Evolutionary conservation across 805 yeast genomes (phyloP), one percentile per base, ranked within the genome.

Genomic region (Yamadazyma philogaea): DNA sequence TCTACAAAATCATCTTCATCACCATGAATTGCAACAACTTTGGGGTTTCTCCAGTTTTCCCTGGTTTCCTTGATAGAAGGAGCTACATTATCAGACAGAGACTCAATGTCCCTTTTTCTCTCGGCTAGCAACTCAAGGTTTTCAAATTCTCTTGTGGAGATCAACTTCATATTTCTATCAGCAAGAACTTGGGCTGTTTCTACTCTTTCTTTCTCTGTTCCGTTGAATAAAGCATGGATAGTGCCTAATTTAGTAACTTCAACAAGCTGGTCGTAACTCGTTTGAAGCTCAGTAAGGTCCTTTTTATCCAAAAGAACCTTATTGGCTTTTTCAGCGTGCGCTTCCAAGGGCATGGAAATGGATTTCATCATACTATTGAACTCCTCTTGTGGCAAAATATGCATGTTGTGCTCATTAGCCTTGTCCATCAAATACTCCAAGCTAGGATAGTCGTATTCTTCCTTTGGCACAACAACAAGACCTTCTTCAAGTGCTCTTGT

Each of bases 1-100:
- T 61, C 67, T 7, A 53, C 53, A 45, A 49, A 60, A 11, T 39
- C 41, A 21, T 46, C 46, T n/a, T 42, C 47, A 19, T 43, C 44
- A 39, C 49, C 42, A 33, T 39, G 44, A 4, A 49, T 19, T 3
- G 53, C 46, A 6, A 38, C 30, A 30, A 46, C 50, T 42, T 49
- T 44, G 7, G 53, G 46, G 15, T 37, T 30, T 37, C 53, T 42
- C n/a, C 50, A 37, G 21, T 27, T 46, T 6, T 37, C 43, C 24
- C 47, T 40, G 12, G 43, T 43, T n/a, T 40, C 49, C 32, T 35
- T 41, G 10, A 49, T 46, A 5, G 50, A 41, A 12, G 35, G 21
- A 6, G 45, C 52, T 14, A 49, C 30, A 28, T 32, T 40, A 19
- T 36, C 35, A 2, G 47, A 41, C 8, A 45, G 45, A 5, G 43